Evolutionary conservation across 331 rosid species (phyloP).

Genomic region (Ulmus americana): DNA sequence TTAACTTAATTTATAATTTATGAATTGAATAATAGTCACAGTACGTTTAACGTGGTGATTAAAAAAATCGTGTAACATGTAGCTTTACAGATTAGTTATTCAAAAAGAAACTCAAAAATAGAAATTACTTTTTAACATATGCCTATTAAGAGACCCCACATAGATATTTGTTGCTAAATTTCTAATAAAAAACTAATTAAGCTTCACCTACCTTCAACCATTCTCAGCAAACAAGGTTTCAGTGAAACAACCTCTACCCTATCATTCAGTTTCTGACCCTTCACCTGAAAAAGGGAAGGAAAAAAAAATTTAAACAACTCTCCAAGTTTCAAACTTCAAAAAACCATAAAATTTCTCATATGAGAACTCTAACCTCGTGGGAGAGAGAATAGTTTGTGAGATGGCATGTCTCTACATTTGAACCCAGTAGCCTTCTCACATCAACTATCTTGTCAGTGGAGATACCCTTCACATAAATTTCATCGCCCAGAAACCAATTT

Average conservation of each 20-base stretch:
- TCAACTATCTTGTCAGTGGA: constrained; percentile 86
- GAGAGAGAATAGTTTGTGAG: constrained; percentile 75
- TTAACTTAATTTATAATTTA: not conserved
- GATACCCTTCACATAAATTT: constrained; percentile 53
- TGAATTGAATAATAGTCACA: not conserved
- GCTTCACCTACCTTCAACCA: constrained; percentile 90
- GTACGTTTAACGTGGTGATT: too few species aligned
- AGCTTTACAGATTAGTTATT: too few species aligned
- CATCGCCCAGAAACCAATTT: constrained; percentile 4
- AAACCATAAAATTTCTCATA: not conserved
- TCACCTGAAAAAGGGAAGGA: constrained; percentile 39
- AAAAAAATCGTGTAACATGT: too few species aligned
- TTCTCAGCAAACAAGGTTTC: constrained; percentile 70
- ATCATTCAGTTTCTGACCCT: constrained; percentile 65
- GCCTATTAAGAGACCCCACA: not conserved
- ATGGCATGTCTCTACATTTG: constrained; percentile 79
- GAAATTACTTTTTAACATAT: not conserved
- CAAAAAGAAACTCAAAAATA: not conserved
- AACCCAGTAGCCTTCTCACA: constrained; percentile 72
- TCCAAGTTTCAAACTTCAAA: not conserved
- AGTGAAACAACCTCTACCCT: constrained; percentile 55
- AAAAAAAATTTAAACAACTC: not conserved
- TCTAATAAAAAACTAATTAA: constrained; percentile 4
- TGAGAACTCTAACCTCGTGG: constrained; percentile 50
- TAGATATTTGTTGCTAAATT: not conserved